These are phyloP conservation scores for Vitellaria paradoxa DNA, from an alignment of 179 eudicot species.

Conservation along the genomic window DNA sequence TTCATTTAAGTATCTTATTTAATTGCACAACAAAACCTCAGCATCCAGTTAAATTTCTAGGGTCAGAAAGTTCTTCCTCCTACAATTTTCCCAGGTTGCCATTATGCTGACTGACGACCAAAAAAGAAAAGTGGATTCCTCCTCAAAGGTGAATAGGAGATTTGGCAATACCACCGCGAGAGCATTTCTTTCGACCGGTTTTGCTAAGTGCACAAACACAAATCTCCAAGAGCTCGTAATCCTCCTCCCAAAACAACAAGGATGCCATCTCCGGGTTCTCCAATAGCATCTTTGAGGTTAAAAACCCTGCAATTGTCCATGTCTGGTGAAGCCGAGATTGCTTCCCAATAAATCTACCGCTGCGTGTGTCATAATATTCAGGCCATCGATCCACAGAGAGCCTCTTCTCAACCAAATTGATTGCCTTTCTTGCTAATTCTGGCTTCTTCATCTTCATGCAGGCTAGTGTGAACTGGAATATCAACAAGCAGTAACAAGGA, in stretches of 20 bases:
- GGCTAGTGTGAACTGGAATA: conserved; percentile 76
- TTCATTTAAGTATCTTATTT: too few relatives aligned
- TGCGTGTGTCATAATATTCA: conserved; percentile 78
- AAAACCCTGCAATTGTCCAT: conserved; percentile 81
- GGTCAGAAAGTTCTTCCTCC: too few relatives aligned
- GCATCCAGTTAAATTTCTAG: too few relatives aligned
- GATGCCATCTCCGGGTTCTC: conserved; percentile 72
- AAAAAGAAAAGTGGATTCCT: not conserved
- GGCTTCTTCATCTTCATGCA: conserved; percentile 81
- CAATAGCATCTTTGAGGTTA: conserved; percentile 68
- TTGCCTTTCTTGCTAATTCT: conserved; percentile 72
- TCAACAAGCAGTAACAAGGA: not conserved
- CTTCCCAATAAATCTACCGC: conserved; percentile 75
- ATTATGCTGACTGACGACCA: too few relatives aligned
- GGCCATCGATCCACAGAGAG: conserved; percentile 73
- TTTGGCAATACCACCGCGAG: conserved; percentile 50
- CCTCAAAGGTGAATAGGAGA: conserved; percentile 27
- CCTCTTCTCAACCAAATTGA: conserved; percentile 61
- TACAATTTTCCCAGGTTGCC: too few relatives aligned
- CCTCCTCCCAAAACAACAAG: conserved; percentile 73
- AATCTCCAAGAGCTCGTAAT: conserved; percentile 69
- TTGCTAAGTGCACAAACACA: conserved; percentile 71
- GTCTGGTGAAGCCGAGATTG: conserved; percentile 83
- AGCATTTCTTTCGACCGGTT: conserved; percentile 58
- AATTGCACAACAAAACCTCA: too few relatives aligned